Evolutionary conservation across 2,329 filamentous ascomycete genomes (phyloP), one percentile per base, ranked within the genome.

Genomic region (Cladobotryum protrusum): DNA sequence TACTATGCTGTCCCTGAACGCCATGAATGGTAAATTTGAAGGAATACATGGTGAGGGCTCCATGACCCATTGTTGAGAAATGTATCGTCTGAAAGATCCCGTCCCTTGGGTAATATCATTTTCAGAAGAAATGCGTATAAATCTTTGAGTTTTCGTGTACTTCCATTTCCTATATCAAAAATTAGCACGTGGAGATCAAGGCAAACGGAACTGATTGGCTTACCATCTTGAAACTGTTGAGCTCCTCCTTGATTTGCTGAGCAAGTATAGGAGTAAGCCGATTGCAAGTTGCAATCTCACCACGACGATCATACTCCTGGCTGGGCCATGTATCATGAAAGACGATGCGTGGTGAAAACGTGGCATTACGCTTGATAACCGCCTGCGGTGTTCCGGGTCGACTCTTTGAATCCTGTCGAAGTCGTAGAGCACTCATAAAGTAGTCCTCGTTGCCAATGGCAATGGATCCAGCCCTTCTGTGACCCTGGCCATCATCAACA

Each of bases 51-150:
- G 71, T 68, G 50, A 46, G 57, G 56, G 58, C 54, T 57, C 49
- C 49, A 53, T 49, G 50, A 54, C 56, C 56, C 56, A 44, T 24
- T 29, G 41, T 48, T 48, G 37, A 29, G 52, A 61, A 63, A 59
- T 56, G 55, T 59, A 61, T 58, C 52, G 57, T 52, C 54, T 57
- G 54, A 56, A 59, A 54, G 53, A 57, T 57, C 50, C 48, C 33
- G 39, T 56, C 43, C 48, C 33, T 32, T 49, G 36, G 57, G 47
- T 56, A 52, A 60, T 53, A 56, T 53, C 57, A 57, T 77, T 72
- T 71, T 92, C 82, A 99, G 78, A 99, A 97, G 81, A 99, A 99
- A 79, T 99, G 93, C 61, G 93, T 99, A 77, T 99, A 96, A 64
- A 96, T 91, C 76, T 97, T 99, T 59, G 93, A 97, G 67, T 86